Conservation (phyloP, 305 asterid genomes). For the Nicotiana rustica region DNA sequence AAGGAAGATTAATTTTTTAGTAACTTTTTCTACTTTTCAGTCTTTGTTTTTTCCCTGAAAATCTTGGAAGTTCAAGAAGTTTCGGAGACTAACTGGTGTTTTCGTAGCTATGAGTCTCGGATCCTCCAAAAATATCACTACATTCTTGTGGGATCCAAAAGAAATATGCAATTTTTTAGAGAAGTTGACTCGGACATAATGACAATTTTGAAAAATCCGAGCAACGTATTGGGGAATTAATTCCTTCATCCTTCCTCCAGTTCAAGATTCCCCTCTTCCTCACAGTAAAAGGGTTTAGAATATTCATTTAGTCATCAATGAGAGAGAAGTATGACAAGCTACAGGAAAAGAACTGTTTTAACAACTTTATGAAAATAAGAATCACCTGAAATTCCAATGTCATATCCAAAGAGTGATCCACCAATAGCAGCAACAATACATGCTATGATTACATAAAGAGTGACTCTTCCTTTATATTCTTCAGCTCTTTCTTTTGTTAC, state of each 20-base stretch:
- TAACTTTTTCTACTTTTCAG: background rate
- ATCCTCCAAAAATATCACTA: background rate
- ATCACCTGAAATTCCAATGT: conserved; percentile 86
- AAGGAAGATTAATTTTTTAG: background rate
- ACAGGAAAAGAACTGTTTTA: background rate
- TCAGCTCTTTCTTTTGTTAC: conserved; percentile 76
- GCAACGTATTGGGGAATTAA: background rate
- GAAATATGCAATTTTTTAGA: background rate
- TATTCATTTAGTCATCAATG: background rate
- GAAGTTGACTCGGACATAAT: background rate
- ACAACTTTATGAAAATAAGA: background rate
- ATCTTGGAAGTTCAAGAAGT: background rate
- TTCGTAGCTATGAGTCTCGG: background rate
- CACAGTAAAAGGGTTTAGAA: background rate
- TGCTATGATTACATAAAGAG: conserved; percentile 64
- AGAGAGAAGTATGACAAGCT: background rate
- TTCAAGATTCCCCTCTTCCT: background rate
- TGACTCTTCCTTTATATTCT: conserved; percentile 69
- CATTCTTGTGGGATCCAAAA: background rate
- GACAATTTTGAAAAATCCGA: background rate
- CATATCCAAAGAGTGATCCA: conserved; percentile 91
- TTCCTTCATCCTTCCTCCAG: background rate
- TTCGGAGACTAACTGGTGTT: background rate
- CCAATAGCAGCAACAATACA: conserved; percentile 87
- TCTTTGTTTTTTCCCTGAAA: background rate